Base-by-base conservation (phyloP, 495 filamentous ascomycete species). In the Penicillium roqueforti region DNA sequence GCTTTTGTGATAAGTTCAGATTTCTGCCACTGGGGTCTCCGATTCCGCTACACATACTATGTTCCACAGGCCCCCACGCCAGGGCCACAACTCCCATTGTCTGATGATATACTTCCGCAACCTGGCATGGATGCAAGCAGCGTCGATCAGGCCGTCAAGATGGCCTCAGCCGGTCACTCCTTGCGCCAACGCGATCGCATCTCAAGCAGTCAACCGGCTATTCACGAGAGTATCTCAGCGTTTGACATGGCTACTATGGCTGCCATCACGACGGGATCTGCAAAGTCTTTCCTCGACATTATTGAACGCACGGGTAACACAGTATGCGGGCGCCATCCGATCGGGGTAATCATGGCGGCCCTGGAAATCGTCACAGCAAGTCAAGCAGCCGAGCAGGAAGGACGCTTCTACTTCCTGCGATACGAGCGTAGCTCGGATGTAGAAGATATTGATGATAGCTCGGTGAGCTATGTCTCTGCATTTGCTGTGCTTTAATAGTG, bases 21-120 rank as follows among this genome's bases (percentile, higher is more conserved):
- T 66, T 98, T 98, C 68, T 96, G 92, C 56, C 93, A 98, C 71
- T 98, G 93, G 93, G 93, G 93, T 18, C 62, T 78, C 16, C 82
- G 91, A 16, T 98, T 97, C 70, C 77, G 77, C 34, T 98, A 97
- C 68, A 92, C 88, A 36, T 87, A 86, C 65, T 95, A 95, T 65
- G 74, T 83, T 26, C 84, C 83, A 6, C 55, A 71, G 26, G 72
- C 75, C 13, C 70, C 70, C 18, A 68, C 55, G 32, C 75, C 72
- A 3, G 71, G 71, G 6, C 75, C 72, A 1, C 50, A 51, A 25
- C 63, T 78, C 18, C 73, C 75, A n/a, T 44, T 77, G 8, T 76
- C 75, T 3, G 68, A 63, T 34, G 56, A 68, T 34, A 43, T 47
- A n/a, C 63, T 77, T 7, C 74, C 77, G 20, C 66, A 77, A 57